Conservation (phyloP, 495 filamentous ascomycete species). For the Geopyxis carbonaria region DNA sequence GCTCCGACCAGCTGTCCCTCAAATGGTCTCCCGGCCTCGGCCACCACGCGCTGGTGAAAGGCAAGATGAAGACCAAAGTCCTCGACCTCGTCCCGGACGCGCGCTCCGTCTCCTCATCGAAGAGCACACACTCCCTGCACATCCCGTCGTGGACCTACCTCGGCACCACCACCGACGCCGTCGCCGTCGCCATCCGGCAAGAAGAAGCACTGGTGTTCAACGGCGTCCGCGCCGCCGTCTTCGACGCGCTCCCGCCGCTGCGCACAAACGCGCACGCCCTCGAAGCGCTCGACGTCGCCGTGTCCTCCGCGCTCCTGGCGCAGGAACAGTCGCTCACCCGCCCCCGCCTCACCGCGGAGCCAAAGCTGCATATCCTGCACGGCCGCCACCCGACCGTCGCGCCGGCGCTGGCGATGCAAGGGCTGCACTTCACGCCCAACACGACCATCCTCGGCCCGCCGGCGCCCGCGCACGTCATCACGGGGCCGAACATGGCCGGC, state of each 20-base stretch:
- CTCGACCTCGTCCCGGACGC: conserved; percentile 33
- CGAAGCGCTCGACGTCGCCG: conserved; percentile 79
- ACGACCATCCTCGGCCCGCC: neutral
- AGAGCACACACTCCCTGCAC: conserved; percentile 38
- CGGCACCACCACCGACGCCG: conserved; percentile 54
- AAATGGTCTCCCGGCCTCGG: conserved; percentile 71
- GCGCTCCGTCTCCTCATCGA: conserved; percentile 54
- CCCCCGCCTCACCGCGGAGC: conserved; percentile 46
- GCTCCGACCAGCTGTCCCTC: conserved; percentile 48
- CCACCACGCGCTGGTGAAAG: conserved; percentile 81
- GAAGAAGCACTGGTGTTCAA: conserved; percentile 66
- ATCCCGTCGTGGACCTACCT: conserved; percentile 54
- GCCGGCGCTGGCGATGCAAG: conserved; percentile 57
- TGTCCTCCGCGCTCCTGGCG: conserved; percentile 65
- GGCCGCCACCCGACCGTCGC: conserved; percentile 86
- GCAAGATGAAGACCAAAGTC: conserved; percentile 44
- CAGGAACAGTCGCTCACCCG: conserved; percentile 53
- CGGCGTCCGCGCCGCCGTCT: conserved; percentile 52
- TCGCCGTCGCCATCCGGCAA: conserved; percentile 52
- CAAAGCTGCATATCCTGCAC: conserved; percentile 49
- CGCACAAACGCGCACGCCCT: conserved; percentile 75
- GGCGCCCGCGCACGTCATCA: neutral
- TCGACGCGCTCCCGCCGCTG: conserved; percentile 60
- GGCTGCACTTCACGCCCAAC: conserved; percentile 68
- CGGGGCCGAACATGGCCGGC: conserved; percentile 84